Evolutionary conservation across 495 filamentous ascomycete species (phyloP).

Genomic region (Penicillium mononematosum): DNA sequence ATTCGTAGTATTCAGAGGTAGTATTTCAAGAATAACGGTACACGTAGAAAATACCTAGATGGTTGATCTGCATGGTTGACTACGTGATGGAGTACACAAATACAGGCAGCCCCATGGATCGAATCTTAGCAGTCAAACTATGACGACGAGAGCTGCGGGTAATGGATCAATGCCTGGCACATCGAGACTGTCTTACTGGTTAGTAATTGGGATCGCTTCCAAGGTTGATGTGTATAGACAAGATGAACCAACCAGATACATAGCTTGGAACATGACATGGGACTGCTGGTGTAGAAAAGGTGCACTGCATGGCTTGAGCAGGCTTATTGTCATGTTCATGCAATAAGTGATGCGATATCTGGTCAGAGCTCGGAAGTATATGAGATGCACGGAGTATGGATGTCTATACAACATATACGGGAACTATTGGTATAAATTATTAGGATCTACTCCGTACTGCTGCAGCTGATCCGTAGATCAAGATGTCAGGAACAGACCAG

Average conservation of each 20-base stretch:
- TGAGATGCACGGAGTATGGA: not conserved
- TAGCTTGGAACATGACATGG: conserved; percentile 2
- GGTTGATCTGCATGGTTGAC: not conserved
- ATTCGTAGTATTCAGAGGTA: not conserved
- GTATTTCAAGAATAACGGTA: not conserved
- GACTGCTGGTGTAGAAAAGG: not conserved
- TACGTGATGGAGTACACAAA: not conserved
- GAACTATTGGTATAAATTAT: conserved; percentile 4
- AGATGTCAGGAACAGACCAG: not conserved
- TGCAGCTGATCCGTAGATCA: conserved; percentile 3
- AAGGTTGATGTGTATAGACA: not conserved
- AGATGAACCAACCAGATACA: not conserved
- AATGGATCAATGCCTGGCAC: not conserved
- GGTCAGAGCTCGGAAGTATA: not conserved
- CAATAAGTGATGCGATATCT: not conserved
- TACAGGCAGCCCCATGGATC: not conserved
- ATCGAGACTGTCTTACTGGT: not conserved
- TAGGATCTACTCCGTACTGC: not conserved
- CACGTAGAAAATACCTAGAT: not conserved
- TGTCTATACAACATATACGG: not conserved
- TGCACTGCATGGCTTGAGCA: not conserved
- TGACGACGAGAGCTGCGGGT: not conserved
- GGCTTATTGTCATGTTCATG: not conserved
- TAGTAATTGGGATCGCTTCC: not conserved
- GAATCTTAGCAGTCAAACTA: not conserved